phyloP scores from a whole-genome alignment of 2,329 filamentous ascomycete genomes.

The Curvularia spicifera region DNA sequence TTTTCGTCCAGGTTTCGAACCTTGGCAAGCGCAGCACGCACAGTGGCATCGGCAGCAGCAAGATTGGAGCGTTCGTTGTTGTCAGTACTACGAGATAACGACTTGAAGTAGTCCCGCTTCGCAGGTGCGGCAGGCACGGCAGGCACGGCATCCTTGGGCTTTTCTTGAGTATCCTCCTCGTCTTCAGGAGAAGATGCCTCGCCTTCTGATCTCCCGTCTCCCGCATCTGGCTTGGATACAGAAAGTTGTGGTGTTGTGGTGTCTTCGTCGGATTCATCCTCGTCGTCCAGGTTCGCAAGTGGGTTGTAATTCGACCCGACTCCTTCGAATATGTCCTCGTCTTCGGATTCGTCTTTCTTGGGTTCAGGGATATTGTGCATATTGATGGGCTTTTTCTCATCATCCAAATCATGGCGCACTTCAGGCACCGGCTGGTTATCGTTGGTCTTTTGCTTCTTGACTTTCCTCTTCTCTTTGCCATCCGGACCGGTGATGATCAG shows the following conservation, averaged over 20 bases:
- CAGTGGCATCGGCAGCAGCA: constrained; percentile 71
- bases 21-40: constrained; percentile 84
- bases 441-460: constrained; percentile 58
- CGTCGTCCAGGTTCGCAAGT: constrained; percentile 60
- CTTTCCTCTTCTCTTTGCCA: constrained; percentile 67
- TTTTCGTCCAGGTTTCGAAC: constrained; percentile 62
- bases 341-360: constrained; percentile 54
- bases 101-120: constrained; percentile 35
- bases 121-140: constrained; percentile 9
- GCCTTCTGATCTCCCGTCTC: not conserved
- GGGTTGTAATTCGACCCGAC: constrained; percentile 67
- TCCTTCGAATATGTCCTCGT: constrained; percentile 68
- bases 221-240: not conserved
- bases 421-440: constrained; percentile 36
- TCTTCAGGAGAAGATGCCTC: constrained; percentile 7
- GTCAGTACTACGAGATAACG: constrained; percentile 14
- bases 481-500: constrained; percentile 65
- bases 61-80: constrained; percentile 44
- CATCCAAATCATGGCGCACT: constrained; percentile 54
- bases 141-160: constrained; percentile 6
- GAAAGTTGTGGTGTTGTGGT: constrained; percentile 2
- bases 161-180: constrained; percentile 11
- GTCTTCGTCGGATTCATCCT: constrained; percentile 36
- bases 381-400: constrained; percentile 54
- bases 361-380: constrained; percentile 45